Evolutionary conservation across 2,329 filamentous ascomycete species (phyloP).

Genomic region (Aureobasidium sp.): DNA sequence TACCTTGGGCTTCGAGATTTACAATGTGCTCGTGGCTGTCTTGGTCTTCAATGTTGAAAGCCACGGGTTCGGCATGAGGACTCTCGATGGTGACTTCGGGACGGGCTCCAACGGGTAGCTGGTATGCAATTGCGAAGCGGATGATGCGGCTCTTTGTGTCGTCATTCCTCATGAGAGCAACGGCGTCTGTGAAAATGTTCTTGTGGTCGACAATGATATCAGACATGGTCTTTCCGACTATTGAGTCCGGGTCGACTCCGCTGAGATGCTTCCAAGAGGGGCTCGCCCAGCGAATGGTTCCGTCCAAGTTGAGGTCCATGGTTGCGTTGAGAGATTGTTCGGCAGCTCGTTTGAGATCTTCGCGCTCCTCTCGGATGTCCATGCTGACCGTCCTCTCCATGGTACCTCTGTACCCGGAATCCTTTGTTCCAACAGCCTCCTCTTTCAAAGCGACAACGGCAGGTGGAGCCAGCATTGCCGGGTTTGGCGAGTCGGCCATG

Average conservation of each 20-base stretch:
- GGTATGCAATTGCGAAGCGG: constrained; percentile 62
- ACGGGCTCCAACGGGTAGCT: neutral
- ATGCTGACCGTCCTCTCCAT: constrained; percentile 65
- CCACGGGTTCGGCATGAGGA: neutral
- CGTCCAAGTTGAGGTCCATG: constrained; percentile 84
- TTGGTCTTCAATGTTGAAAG: constrained; percentile 22
- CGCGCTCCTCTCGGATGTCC: constrained; percentile 85
- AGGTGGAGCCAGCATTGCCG: constrained; percentile 32
- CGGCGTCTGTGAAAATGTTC: constrained; percentile 68
- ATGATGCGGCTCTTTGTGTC: constrained; percentile 88
- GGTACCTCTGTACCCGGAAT: constrained; percentile 18
- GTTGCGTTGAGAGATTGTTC: constrained; percentile 96
- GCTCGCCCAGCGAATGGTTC: constrained; percentile 89
- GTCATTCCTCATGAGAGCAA: constrained; percentile 84
- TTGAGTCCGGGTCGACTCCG: constrained; percentile 62
- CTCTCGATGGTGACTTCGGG: neutral
- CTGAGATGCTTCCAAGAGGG: constrained; percentile 93
- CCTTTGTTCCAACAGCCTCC: constrained; percentile 23
- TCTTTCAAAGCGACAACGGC: constrained; percentile 36
- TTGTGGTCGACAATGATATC: constrained; percentile 76
- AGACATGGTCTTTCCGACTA: constrained; percentile 68
- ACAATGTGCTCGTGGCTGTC: constrained; percentile 42
- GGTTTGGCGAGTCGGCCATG: constrained; percentile 7
- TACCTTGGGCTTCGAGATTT: constrained; percentile 89
- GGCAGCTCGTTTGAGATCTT: constrained; percentile 88